Base-by-base conservation (phyloP, 1,139 yeast species). In the Sugiyamaella sp. region DNA sequence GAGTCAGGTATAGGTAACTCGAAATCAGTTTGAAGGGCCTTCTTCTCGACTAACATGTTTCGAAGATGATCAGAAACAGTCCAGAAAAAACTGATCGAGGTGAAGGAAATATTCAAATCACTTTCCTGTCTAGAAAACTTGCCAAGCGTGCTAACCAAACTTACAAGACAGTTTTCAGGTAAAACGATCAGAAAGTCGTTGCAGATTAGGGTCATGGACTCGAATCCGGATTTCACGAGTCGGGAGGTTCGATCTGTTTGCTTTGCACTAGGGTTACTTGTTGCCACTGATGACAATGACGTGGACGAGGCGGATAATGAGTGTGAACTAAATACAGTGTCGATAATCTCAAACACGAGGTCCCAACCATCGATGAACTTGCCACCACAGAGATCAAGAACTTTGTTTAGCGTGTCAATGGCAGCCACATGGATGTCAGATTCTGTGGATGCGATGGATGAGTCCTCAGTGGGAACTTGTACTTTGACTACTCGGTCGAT, bases 41-140 rank as follows among this genome's bases (percentile, higher is more conserved):
- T 48, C 9, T 53, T 57, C 14, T 51, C 59, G 1, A 51, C 29
- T 21, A 59, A 37, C 22, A 57, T 49, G 20, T 68, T 67, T 55
- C 79, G 81, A 46, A 88, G 72, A 53, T 85, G 82, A 66, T 91
- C 98, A 61, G 96, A 86, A 6, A 91, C 81, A 32, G 86, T 70
- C 98, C 98, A 93, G 65, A 89, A 91, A 63, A 89, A 88, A 63
- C 97, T 88, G 6, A 90, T 87, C 0, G 97, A 84, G 51, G 95
- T 88, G 66, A 91, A 90, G 0, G 97, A 88, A 33, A 89, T 87
- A 66, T 93, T 93, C 61, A 91, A 71, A 61, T 90, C 96, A 57
- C 74, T 76, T 1, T 70, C 71, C 64, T 93, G 98, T 10, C 77
- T 71, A 44, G 89, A 85, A 68, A 89, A 93, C 58, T 82, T 79